Conservation (phyloP, 2,329 filamentous ascomycete species). For the Raffaelea albimanens region DNA sequence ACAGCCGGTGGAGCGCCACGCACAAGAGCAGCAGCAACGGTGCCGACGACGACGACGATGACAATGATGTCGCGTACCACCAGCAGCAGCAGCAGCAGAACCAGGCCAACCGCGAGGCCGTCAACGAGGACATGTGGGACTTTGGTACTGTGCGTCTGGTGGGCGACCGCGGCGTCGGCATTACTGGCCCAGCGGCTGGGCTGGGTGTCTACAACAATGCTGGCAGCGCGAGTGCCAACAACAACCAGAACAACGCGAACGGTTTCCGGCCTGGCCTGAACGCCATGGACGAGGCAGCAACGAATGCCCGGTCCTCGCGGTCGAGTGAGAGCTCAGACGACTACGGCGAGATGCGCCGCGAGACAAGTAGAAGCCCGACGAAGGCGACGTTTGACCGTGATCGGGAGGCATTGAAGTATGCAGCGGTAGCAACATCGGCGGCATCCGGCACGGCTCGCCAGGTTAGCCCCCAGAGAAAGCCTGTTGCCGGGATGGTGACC, state of each 20-base stretch:
- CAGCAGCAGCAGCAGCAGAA: conserved; percentile 29
- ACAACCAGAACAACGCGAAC: not conserved
- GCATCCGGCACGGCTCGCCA: conserved; percentile 38
- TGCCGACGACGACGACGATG: conserved; percentile 54
- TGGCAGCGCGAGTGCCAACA: not conserved
- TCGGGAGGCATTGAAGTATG: conserved; percentile 45
- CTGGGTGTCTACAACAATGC: not conserved
- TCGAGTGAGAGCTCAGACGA: conserved; percentile 39
- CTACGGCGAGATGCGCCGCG: conserved; percentile 42
- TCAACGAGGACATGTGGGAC: conserved; percentile 89
- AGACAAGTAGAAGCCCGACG: conserved; percentile 41
- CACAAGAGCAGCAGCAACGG: conserved; percentile 46
- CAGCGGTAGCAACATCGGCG: conserved; percentile 25
- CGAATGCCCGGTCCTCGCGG: conserved; percentile 60
- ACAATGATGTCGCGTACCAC: conserved; percentile 49
- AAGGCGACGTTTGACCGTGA: conserved; percentile 36
- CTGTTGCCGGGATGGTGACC: conserved; percentile 26
- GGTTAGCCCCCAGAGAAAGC: conserved; percentile 51
- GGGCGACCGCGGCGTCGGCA: conserved; percentile 44
- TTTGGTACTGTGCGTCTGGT: conserved; percentile 89
- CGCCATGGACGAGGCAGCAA: conserved; percentile 70
- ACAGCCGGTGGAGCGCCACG: conserved; percentile 76
- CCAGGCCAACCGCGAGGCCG: conserved; percentile 44
- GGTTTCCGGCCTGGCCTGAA: conserved; percentile 50
- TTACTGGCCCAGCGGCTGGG: not conserved